Evolutionary conservation across 495 filamentous ascomycete species (phyloP).

Genomic region (Trichocladium uniseriatum): DNA sequence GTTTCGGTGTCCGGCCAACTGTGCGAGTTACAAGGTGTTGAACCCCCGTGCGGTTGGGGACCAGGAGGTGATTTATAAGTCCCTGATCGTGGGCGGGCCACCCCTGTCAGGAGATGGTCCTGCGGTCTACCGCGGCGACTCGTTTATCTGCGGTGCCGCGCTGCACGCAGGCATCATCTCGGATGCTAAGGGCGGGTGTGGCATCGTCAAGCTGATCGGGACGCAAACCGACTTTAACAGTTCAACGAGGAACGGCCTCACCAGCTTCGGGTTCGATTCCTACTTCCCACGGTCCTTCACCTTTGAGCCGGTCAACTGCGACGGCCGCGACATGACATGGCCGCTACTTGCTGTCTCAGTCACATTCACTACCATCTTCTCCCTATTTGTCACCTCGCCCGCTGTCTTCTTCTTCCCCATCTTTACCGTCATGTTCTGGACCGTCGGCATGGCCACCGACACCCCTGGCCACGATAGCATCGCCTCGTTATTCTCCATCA

Average conservation of each 20-base stretch:
- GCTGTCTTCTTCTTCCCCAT: conserved; percentile 60
- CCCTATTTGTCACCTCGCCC: conserved; percentile 61
- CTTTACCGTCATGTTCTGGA: conserved; percentile 63
- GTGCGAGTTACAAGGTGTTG: conserved; percentile 52
- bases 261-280: conserved; percentile 14
- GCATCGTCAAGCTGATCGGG: conserved; percentile 14
- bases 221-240: conserved; percentile 7
- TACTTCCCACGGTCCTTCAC: conserved; percentile 57
- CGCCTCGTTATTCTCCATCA: conserved; percentile 49
- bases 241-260: conserved; percentile 15
- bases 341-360: conserved; percentile 60
- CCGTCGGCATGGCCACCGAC: conserved; percentile 73
- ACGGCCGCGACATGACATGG: conserved; percentile 19
- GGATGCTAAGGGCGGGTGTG: conserved; percentile 63
- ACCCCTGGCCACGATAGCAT: conserved; percentile 49
- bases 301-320: conserved; percentile 47
- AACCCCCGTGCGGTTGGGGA: conserved; percentile 69
- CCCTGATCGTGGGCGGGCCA: conserved; percentile 68
- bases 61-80: conserved; percentile 58
- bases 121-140: conserved; percentile 67
- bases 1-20: conserved; percentile 76
- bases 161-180: conserved; percentile 68
- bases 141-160: conserved; percentile 71
- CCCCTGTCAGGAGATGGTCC: conserved; percentile 33
- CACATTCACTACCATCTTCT: conserved; percentile 53